Evolutionary conservation across 2,329 filamentous ascomycete genomes (phyloP).

Genomic region (Beauveria sp.): DNA sequence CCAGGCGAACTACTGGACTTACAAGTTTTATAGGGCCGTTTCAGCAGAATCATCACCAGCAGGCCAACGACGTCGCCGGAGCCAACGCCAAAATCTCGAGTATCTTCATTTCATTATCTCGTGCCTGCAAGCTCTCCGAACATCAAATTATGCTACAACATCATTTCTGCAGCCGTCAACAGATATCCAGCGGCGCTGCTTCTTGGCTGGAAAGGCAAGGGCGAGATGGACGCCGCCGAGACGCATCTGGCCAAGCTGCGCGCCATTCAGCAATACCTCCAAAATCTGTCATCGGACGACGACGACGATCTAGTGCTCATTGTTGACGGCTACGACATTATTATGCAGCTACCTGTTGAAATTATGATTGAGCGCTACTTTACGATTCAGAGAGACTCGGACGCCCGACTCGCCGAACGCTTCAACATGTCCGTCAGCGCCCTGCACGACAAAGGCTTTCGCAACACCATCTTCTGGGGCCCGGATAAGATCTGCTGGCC

Average conservation of each 20-base stretch:
- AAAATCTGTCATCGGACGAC: constrained; percentile 19
- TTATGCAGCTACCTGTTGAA: constrained; percentile 58
- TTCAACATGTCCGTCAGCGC: constrained; percentile 35
- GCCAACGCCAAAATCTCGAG: constrained; percentile 8
- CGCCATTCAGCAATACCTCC: constrained; percentile 27
- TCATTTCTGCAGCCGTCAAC: constrained; percentile 29
- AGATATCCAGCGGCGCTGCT: constrained; percentile 30
- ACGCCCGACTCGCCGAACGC: constrained; percentile 40
- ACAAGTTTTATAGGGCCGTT: constrained; percentile 2
- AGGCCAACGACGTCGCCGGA: background rate
- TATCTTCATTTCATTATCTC: constrained; percentile 29
- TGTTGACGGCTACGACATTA: constrained; percentile 55
- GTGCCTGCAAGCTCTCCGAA: constrained; percentile 30
- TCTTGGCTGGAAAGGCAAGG: constrained; percentile 30
- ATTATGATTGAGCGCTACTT: constrained; percentile 57
- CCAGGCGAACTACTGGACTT: background rate
- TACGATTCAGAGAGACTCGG: constrained; percentile 41
- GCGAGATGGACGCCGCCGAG: constrained; percentile 25
- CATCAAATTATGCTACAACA: constrained; percentile 29
- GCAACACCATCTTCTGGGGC: constrained; percentile 35
- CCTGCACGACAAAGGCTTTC: constrained; percentile 22
- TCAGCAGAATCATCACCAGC: background rate
- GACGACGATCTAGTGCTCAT: constrained; percentile 56
- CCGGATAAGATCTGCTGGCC: constrained; percentile 39
- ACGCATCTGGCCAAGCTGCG: constrained; percentile 34